phyloP scores from a whole-genome alignment of 345 rosid genomes.

The Euphorbia pulcherrima region DNA sequence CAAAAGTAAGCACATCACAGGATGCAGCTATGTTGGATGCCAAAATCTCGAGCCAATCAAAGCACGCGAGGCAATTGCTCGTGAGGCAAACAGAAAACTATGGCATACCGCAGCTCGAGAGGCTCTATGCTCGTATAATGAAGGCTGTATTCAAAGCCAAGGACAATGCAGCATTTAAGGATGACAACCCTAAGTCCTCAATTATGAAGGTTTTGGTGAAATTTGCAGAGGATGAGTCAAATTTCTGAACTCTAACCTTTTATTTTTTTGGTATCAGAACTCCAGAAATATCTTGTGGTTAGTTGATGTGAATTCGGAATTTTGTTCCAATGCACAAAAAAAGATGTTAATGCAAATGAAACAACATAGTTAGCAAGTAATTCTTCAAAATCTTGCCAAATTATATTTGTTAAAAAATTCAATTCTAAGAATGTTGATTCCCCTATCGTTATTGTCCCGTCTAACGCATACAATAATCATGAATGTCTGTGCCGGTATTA shows the following conservation, averaged over 20 bases:
- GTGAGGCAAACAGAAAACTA: constrained; percentile 54
- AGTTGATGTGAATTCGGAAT: constrained; percentile 59
- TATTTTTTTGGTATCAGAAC: not conserved
- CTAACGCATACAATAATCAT: no score
- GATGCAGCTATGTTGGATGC: constrained; percentile 38
- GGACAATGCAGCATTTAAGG: constrained; percentile 44
- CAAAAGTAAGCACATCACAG: constrained; percentile 23
- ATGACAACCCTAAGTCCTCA: constrained; percentile 55
- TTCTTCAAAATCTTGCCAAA: not conserved
- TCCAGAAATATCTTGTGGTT: constrained; percentile 22
- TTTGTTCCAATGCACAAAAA: constrained; percentile 37
- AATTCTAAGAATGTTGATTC: not conserved
- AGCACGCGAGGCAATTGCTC: constrained; percentile 42
- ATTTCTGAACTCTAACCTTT: constrained; percentile 49
- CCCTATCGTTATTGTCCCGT: not conserved
- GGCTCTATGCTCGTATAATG: constrained; percentile 68
- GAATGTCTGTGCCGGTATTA: no score
- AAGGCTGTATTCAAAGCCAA: constrained; percentile 60
- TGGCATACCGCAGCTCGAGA: constrained; percentile 81
- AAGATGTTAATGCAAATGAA: not conserved
- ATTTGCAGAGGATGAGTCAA: constrained; percentile 61
- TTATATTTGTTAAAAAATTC: no score
- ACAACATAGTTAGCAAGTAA: not conserved
- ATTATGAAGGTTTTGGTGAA: constrained; percentile 80
- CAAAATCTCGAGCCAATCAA: constrained; percentile 40